Evolutionary conservation across 2,329 filamentous ascomycete genomes (phyloP).

Genomic region (Xylaria sp.): DNA sequence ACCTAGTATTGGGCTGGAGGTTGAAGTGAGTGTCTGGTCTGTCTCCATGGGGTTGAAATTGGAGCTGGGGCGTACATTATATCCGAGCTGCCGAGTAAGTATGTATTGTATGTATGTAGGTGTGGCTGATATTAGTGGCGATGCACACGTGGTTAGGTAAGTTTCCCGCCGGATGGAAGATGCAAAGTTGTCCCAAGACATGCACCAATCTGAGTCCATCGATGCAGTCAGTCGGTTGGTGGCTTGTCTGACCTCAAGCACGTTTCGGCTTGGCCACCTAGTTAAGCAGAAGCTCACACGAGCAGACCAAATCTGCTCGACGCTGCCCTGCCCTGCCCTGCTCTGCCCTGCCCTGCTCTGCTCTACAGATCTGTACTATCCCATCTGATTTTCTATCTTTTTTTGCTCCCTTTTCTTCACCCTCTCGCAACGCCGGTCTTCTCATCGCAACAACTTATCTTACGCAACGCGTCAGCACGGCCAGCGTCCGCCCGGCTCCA

Average conservation of each 20-base stretch:
- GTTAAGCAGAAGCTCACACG: background rate
- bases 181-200: background rate
- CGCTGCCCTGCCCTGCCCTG: no score
- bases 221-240: background rate
- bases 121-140: background rate
- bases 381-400: background rate
- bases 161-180: background rate
- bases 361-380: no score
- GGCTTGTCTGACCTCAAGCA: background rate
- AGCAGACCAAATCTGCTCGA: background rate
- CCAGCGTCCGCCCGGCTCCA: no score
- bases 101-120: background rate
- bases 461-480: background rate
- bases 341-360: no score
- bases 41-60: no score
- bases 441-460: no score
- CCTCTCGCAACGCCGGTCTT: background rate
- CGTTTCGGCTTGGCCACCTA: background rate
- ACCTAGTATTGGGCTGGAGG: no score
- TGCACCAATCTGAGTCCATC: background rate
- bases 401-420: background rate
- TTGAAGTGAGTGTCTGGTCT: no score
- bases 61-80: no score
- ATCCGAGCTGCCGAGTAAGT: no score
- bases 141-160: no score